Base-by-base conservation (phyloP, 345 rosid genomes). In the Sapria himalayana region DNA sequence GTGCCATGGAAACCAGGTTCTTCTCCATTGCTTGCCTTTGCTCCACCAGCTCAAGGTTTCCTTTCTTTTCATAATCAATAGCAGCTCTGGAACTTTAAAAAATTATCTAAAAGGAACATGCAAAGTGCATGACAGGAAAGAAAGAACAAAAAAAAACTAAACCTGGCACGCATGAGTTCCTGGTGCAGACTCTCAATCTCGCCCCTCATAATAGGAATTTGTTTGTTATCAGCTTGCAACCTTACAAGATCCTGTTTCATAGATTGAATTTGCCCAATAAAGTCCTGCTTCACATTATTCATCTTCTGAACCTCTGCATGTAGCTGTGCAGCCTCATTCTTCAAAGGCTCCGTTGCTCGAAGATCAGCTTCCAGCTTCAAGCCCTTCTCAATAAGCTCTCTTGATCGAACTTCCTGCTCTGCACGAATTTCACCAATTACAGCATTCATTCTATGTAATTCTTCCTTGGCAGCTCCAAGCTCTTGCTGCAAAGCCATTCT, bases 11-110 rank as follows among this genome's bases (percentile, higher is more conserved):
- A 56, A 82, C 75, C 81, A 82, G 50, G 55, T 65, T 79, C 69
- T 76, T 89, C 67, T 89, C 98, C 91, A 82, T 82, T 46, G 66
- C 67, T 55, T 79, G 95, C 57, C 95, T 61, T 57, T 82, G 98
- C 51, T 82, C 95, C 67, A 82, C 53, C 51, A 89, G 65, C 69
- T 89, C 92, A 49, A 82, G 59, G 54, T 79, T 89, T 46, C 71
- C 91, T 63, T 89, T 82, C 81, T 84, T 82, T 66, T 89, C 98
- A 59, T 60, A 82, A 41, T 82, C 94, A 61, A 75, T 62, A 29
- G 93, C 84, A 57, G 61, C 57, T 49, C 95, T 89, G 46, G 19
- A 41, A 33, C 23, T 45, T 2, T 41, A 41, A 32, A 21, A 37
- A 15, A 50, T 22, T 45, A 8, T 25, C 11, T 29, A 21, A 15